These are phyloP conservation scores for Zea mays DNA, from an alignment of 176 grass and related monocot genomes.

Conservation along the genomic window Zm-B73-REFERENCE-NAM-5.0 NC_050097.1:177973001-177973500, in stretches of 20 bases:
- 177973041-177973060: too few species aligned
- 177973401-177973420: constrained; percentile 92
- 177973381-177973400: constrained; percentile 32
- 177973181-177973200: background rate
- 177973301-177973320: background rate
- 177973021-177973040: background rate
- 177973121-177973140: too few species aligned
- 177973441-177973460: constrained; percentile 85
- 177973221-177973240: background rate
- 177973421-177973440: constrained; percentile 80
- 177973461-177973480: constrained; percentile 81
- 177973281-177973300: background rate
- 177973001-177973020: background rate
- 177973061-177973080: too few species aligned
- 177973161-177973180: too few species aligned
- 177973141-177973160: too few species aligned
- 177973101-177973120: too few species aligned
- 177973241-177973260: background rate
- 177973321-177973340: background rate
- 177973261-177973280: background rate
- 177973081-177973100: too few species aligned
- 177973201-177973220: background rate
- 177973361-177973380: constrained; percentile 27
- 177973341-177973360: background rate
- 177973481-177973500: constrained; percentile 79